Base-by-base conservation (phyloP, 208 protist species). In the Leishmania turanica region DNA sequence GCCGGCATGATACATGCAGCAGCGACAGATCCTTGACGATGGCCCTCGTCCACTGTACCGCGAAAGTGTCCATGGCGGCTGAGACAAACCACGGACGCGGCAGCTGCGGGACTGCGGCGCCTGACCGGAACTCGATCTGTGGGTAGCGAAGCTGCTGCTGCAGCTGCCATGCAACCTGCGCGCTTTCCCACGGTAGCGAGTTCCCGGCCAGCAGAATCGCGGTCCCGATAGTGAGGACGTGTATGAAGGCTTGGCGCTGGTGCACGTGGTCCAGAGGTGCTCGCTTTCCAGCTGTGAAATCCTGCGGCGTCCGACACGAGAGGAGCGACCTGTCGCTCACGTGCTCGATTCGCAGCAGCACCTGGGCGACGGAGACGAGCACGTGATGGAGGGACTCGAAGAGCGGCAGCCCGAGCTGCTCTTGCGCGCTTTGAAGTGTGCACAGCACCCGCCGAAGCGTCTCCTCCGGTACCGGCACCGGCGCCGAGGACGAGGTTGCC, bases 301-400 rank as follows among this genome's bases (percentile, higher is more conserved):
- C 69, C 17, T 45, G 51, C 34, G 34, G 51, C 9, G 31, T 47
- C 72, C 51, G 51, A 42, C 15, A 24, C 37, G 37, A 40, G 51
- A 53, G 40, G 31, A 1, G n/a, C 24, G 53, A 31, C 13, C 27
- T 76, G 66, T 56, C n/a, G 15, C 62, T 49, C 47, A 75, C 49
- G 54, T 64, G 54, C 19, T 87, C 70, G 65, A 84, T 80, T n/a
- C 80, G 80, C 47, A 87, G 75, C 19, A 87, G 76, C 34, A 65
- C 70, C 62, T 73, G 71, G 1, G 75, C 75, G 6, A 80, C 34
- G 72, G 75, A 37, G 4, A 82, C 80, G 19, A 84, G 72, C 17
- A 84, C 34, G 73, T 84, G 84, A 17, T 82, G 54, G 56, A 85
- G 62, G 2, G 82, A 77, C 77, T 88, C 87, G 56, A 88, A 73